phyloP scores from a whole-genome alignment of 768 basidiomycete genomes.

The Leccinellum luteum region DNA sequence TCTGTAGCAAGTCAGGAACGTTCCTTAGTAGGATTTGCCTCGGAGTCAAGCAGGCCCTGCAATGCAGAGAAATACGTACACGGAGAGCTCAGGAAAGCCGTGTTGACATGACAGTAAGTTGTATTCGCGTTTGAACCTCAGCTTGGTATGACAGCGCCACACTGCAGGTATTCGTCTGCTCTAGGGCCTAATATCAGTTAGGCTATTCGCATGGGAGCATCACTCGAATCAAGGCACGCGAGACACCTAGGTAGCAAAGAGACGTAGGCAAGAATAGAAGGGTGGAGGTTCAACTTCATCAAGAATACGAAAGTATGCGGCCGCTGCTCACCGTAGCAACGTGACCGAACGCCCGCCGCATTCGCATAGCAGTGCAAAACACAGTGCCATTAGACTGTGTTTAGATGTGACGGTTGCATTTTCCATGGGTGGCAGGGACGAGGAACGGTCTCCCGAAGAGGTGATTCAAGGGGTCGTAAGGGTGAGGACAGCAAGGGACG shows the following conservation, averaged over 20 bases:
- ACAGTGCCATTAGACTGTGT: background rate
- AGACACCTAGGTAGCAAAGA: background rate
- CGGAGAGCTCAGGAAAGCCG: background rate
- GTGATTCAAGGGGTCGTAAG: conserved; percentile 1
- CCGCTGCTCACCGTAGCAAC: conserved; percentile 2
- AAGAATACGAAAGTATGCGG: background rate
- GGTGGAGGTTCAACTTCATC: background rate
- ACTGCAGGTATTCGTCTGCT: background rate
- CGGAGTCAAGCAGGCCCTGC: background rate
- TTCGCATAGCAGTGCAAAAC: conserved; percentile 9
- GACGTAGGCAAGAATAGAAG: background rate
- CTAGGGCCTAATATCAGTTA: too few species aligned
- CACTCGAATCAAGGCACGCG: background rate
- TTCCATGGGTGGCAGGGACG: background rate
- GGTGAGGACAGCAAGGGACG: background rate
- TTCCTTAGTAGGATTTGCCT: background rate
- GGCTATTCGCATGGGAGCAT: background rate
- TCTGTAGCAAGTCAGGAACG: background rate
- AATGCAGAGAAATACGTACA: background rate
- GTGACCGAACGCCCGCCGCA: background rate
- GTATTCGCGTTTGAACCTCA: background rate
- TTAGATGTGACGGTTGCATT: background rate
- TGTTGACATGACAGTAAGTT: background rate
- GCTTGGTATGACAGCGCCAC: background rate
- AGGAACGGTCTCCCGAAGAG: background rate